Conservation (phyloP, 257 asterid genomes). For the Ocimum tenuiflorum region DNA sequence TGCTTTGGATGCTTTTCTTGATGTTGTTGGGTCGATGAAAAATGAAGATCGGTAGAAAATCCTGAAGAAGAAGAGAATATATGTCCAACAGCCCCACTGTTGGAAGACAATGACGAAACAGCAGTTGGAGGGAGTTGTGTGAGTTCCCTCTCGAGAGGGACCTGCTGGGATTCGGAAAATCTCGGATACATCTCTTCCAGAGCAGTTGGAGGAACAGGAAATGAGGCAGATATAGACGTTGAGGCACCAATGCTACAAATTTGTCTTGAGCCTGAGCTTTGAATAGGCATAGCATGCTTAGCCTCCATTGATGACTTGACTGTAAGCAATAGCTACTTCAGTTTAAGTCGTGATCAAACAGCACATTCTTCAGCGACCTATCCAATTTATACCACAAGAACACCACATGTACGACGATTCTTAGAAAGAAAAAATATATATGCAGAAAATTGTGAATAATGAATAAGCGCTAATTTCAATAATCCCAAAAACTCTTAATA, state of each 20-base stretch:
- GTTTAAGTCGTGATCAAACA: constrained; percentile 10
- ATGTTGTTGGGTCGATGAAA: constrained; percentile 39
- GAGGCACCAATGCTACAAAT: constrained; percentile 48
- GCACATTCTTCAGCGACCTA: constrained; percentile 15
- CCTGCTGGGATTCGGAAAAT: constrained; percentile 32
- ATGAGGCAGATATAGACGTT: constrained; percentile 46
- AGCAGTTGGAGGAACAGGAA: constrained; percentile 39
- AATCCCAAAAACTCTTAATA: neutral
- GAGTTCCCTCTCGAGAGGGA: constrained; percentile 30
- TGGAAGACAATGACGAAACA: constrained; percentile 40
- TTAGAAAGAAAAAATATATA: neutral
- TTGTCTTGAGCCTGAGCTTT: constrained; percentile 46
- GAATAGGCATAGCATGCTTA: constrained; percentile 47
- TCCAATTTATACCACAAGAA: constrained; percentile 14
- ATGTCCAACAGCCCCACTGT: constrained; percentile 50
- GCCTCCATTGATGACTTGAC: constrained; percentile 46
- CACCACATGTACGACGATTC: neutral
- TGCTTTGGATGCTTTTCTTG: constrained; percentile 46
- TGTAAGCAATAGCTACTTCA: constrained; percentile 1
- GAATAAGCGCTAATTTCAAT: neutral
- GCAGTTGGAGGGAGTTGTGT: constrained; percentile 31
- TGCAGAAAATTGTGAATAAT: neutral
- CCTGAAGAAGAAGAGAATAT: constrained; percentile 52
- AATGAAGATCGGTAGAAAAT: constrained; percentile 48
- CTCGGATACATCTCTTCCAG: constrained; percentile 37